phyloP scores from a whole-genome alignment of 768 basidiomycete genomes.

The Leccinum sublutescens region DNA sequence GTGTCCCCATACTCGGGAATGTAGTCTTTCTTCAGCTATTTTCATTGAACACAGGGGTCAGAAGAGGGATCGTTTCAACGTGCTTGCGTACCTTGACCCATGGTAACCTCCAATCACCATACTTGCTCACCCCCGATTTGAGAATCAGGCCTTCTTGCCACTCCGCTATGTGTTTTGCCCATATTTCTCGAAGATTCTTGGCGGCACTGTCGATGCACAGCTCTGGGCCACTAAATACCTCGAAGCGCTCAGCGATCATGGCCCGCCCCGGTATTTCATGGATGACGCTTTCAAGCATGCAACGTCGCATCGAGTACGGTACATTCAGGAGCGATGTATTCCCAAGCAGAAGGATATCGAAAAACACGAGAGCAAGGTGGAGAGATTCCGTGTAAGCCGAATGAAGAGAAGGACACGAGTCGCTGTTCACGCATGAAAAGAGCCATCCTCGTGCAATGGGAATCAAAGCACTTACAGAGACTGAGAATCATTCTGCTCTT shows the following conservation, averaged over 20 bases:
- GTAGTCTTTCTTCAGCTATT: constrained; percentile 78
- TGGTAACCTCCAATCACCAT: constrained; percentile 60
- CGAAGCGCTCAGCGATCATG: constrained; percentile 56
- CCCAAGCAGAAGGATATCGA: constrained; percentile 77
- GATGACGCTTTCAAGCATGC: constrained; percentile 58
- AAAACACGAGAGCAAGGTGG: constrained; percentile 82
- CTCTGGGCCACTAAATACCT: constrained; percentile 35
- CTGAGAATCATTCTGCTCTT: constrained; percentile 21
- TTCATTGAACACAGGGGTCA: not conserved
- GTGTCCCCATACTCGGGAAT: constrained; percentile 82
- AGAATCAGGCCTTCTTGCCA: constrained; percentile 73
- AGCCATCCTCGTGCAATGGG: constrained; percentile 1
- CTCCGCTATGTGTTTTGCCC: constrained; percentile 50
- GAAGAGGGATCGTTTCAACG: constrained; percentile 12
- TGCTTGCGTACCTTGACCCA: constrained; percentile 72
- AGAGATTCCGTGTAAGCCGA: constrained; percentile 41
- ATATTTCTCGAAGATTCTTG: constrained; percentile 40
- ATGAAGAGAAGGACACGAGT: constrained; percentile 41
- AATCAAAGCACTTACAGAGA: constrained; percentile 15
- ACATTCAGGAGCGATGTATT: constrained; percentile 51
- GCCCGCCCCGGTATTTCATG: constrained; percentile 54
- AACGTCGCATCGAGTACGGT: constrained; percentile 60
- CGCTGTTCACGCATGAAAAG: constrained; percentile 20
- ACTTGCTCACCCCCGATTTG: constrained; percentile 67
- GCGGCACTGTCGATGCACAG: constrained; percentile 10